These are phyloP conservation scores for Avena insularis DNA, from an alignment of 176 grass and related monocot species.

Conservation along the genomic window DNA sequence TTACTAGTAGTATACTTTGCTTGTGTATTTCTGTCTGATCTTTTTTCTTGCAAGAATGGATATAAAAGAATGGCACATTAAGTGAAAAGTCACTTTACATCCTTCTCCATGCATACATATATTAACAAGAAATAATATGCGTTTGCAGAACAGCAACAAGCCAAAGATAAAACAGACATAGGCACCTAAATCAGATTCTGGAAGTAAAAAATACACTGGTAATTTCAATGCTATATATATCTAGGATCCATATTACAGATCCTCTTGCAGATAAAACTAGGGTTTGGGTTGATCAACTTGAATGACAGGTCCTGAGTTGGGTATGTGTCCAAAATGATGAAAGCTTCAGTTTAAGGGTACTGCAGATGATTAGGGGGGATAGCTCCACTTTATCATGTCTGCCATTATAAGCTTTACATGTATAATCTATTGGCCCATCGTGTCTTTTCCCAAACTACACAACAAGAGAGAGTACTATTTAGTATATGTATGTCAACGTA, in stretches of 20 bases:
- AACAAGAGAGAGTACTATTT: slow-evolving; percentile 33
- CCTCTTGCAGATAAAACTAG: slow-evolving; percentile 44
- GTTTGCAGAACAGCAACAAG: neutral
- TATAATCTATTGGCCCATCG: slow-evolving; percentile 44
- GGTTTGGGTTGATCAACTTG: slow-evolving; percentile 36
- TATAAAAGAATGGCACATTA: neutral
- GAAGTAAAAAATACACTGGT: neutral
- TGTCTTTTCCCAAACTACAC: slow-evolving; percentile 26
- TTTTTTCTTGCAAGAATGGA: neutral
- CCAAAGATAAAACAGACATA: neutral
- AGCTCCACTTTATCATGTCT: slow-evolving; percentile 59
- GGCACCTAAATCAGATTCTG: slow-evolving; percentile 25
- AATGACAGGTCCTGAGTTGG: slow-evolving; percentile 22
- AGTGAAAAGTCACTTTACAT: neutral
- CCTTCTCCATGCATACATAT: neutral
- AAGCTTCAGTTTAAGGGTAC: slow-evolving; percentile 51
- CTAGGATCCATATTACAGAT: slow-evolving; percentile 20
- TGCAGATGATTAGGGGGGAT: slow-evolving; percentile 57
- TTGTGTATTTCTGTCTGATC: neutral
- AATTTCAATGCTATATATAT: neutral
- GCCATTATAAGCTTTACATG: slow-evolving; percentile 47
- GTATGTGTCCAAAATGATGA: slow-evolving; percentile 50
- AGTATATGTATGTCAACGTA: slow-evolving; percentile 24
- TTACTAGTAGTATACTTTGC: neutral
- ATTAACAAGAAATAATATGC: neutral